Base-by-base conservation (phyloP, 257 asterid species). In the Ilex aquifolium region DNA sequence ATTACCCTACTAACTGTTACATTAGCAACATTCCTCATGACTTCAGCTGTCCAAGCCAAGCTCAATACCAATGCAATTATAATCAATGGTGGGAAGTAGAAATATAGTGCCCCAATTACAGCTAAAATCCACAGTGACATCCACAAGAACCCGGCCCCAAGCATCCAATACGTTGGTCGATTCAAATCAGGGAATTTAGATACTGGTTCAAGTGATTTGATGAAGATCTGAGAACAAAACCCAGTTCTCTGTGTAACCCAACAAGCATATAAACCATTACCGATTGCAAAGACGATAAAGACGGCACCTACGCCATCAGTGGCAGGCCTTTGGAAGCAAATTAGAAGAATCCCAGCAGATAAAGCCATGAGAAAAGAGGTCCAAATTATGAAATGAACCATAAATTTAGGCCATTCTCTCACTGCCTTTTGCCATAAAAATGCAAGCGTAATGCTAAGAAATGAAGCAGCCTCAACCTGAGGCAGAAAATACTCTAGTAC, bases 21-120 rank as follows among this genome's bases (percentile, higher is more conserved):
- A 74, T 85, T 93, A 63, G 95, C 95, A 55, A 93, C 97, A 69
- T 93, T 93, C 83, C 99, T 83, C 99, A 93, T 90, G 31, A 93
- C 99, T 67, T 93, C 99, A n/a, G 96, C 78, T 29, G 80, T 75
- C 99, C 99, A 93, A 70, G 77, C 78, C 64, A 93, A 74, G 76
- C 96, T 93, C 75, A 89, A 31, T 7, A 82, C 73, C 79, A 93
- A 57, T 4, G 31, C 85, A 2, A 84, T 55, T 50, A 93, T 90
- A 36, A 85, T 54, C 85, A 90, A 44, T 0, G 97, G 87, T 11
- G 93, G 86, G 21, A 75, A 69, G 30, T 75, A 80, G 76, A 92
- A 93, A 65, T 87, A 90, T 75, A 90, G 74, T 0, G 97, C 79
- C 42, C 97, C 99, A 4, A 93, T 69, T 16, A 93, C 92, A 0